Evolutionary conservation across 441 rosid genomes (phyloP).

Genomic region (Erysimum cheiri): DNA sequence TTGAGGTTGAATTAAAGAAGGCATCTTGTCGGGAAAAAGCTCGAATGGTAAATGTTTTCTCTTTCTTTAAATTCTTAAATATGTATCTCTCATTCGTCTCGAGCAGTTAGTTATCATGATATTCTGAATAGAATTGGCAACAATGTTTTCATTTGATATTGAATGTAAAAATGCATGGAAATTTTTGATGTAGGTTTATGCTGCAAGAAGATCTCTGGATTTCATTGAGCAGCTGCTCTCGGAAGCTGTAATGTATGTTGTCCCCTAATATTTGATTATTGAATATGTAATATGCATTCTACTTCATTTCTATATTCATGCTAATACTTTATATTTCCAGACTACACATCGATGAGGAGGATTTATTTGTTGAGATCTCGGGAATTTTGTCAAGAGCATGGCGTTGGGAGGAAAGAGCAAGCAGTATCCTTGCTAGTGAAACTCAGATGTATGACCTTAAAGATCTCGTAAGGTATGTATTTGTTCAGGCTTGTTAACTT

Average conservation of each 20-base stretch:
- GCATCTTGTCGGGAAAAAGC: slow-evolving; percentile 85
- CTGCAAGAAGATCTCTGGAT: slow-evolving; percentile 60
- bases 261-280: slow-evolving; percentile 32
- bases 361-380: slow-evolving; percentile 60
- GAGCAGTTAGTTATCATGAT: slow-evolving; percentile 13
- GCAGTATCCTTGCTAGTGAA: slow-evolving; percentile 52
- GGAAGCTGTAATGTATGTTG: slow-evolving; percentile 70
- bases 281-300: slow-evolving; percentile 12
- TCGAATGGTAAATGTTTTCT: slow-evolving; percentile 54
- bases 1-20: slow-evolving; percentile 85
- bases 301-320: slow-evolving; percentile 15
- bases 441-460: slow-evolving; percentile 75
- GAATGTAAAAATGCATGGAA: slow-evolving; percentile 25
- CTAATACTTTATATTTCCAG: slow-evolving; percentile 50
- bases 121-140: neutral
- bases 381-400: slow-evolving; percentile 61
- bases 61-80: neutral
- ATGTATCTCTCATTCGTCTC: neutral
- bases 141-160: neutral
- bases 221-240: slow-evolving; percentile 62
- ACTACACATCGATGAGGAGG: slow-evolving; percentile 70
- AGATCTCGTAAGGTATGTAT: slow-evolving; percentile 67
- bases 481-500: slow-evolving; percentile 3
- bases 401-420: slow-evolving; percentile 82
- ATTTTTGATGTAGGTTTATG: slow-evolving; percentile 57